Conservation (phyloP, 306 rosid species). For the Glycine latifolia region DNA sequence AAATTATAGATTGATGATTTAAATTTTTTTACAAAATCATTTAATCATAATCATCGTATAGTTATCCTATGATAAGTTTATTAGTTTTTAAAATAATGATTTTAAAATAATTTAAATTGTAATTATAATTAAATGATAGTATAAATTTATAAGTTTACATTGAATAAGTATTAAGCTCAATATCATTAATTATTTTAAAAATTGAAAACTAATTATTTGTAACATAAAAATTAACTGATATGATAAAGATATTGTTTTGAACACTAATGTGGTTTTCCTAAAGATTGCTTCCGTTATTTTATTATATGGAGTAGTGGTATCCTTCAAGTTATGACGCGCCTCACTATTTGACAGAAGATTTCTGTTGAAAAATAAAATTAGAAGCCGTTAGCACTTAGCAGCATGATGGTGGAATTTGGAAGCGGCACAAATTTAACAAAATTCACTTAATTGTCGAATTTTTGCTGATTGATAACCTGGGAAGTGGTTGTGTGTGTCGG, state of each 20-base stretch:
- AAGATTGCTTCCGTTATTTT: neutral
- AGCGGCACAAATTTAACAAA: neutral
- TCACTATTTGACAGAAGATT: neutral
- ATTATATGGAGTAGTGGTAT: neutral
- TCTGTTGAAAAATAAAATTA: neutral
- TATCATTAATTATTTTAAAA: too few species aligned
- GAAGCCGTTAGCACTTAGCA: neutral
- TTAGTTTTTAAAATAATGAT: too few species aligned
- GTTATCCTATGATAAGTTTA: too few species aligned
- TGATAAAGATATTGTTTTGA: neutral
- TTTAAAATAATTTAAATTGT: too few species aligned
- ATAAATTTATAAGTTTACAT: too few species aligned
- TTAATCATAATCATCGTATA: too few species aligned
- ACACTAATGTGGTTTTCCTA: neutral
- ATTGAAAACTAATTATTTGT: too few species aligned
- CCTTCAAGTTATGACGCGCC: neutral
- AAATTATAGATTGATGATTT: too few species aligned
- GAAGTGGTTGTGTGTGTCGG: conserved; percentile 10
- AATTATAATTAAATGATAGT: too few species aligned
- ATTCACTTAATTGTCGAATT: neutral
- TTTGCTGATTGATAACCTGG: neutral
- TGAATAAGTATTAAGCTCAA: too few species aligned
- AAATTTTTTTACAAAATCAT: too few species aligned
- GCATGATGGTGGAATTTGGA: neutral
- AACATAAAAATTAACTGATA: neutral